Evolutionary conservation across 2,329 filamentous ascomycete genomes (phyloP).

Genomic region (Aspergillus ruber): DNA sequence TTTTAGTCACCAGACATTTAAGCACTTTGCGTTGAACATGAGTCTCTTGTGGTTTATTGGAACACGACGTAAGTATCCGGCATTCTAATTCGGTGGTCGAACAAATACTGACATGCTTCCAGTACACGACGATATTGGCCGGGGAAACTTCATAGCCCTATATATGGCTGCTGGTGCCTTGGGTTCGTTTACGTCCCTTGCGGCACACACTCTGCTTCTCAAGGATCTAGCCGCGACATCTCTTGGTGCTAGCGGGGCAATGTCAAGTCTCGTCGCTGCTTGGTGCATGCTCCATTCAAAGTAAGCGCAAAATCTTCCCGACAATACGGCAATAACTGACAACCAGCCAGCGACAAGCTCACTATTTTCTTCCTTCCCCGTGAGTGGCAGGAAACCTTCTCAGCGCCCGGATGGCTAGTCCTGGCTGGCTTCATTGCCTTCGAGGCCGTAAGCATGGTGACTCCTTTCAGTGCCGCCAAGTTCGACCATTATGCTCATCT

Average conservation of each 20-base stretch:
- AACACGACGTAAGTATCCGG: conserved; percentile 34
- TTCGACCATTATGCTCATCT: conserved; percentile 40
- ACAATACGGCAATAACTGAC: conserved; percentile 2
- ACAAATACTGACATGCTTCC: not conserved
- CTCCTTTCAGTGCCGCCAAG: conserved; percentile 23
- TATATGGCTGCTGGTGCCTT: conserved; percentile 44
- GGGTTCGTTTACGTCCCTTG: conserved; percentile 43
- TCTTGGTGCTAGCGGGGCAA: conserved; percentile 47
- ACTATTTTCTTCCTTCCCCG: conserved; percentile 37
- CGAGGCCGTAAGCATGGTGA: conserved; percentile 29
- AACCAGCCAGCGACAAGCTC: conserved; percentile 30
- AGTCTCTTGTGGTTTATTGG: conserved; percentile 50
- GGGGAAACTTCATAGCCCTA: conserved; percentile 50
- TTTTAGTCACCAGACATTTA: conserved; percentile 51
- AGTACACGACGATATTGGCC: conserved; percentile 52
- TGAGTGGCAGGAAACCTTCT: conserved; percentile 34
- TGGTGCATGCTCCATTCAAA: conserved; percentile 43
- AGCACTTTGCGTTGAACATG: conserved; percentile 51
- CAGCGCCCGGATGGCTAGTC: conserved; percentile 36
- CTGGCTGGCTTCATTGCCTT: conserved; percentile 30
- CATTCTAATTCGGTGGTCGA: conserved; percentile 2
- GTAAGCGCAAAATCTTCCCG: conserved; percentile 21
- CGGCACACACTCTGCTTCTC: conserved; percentile 37
- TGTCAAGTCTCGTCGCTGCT: conserved; percentile 45
- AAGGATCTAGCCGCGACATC: conserved; percentile 39